Evolutionary conservation across 305 asterid genomes (phyloP), one percentile per base, ranked within the genome.

Genomic region (Rubia tinctorum): DNA sequence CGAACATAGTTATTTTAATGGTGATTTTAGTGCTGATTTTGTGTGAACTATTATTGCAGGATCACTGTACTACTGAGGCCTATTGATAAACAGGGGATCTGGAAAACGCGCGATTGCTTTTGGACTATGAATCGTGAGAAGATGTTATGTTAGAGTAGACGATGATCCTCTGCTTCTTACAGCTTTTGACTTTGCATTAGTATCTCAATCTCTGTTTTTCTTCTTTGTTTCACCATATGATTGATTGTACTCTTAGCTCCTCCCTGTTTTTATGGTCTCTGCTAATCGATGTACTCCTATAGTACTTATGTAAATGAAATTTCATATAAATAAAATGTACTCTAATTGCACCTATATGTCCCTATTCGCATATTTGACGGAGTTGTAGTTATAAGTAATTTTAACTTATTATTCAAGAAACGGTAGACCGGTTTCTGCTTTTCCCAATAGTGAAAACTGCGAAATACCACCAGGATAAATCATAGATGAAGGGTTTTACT

Each of bases 41-140:
- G 5, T 17, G 1, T 74, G 6, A 6, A 17, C 64, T 71, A 51
- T 44, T 44, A 44, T 13, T 59, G 22, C 82, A 83, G 87, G 86
- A 75, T 82, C 86, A 4, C 66, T 81, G 51, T 77, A 82, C 49
- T 84, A 82, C 79, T 84, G 60, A 49, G 22, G 44, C 72, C 64
- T 9, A 4, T 11, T 61, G 14, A 67, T 43, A 37, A 34, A 5
- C 64, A 47, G 70, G 71, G 64, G 47, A 63, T 45, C 62, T 4
- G 23, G 6, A 27, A 44, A 34, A 4, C 22, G 22, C 47, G 9
- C 61, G 51, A 30, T 69, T 62, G 42, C 71, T 76, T 51, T 40
- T 47, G 75, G 69, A 53, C 45, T 23, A 71, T 53, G 73, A 40
- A 65, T 40, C 74, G 61, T 71, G 73, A 20, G 74, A 59, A 69